Evolutionary conservation across 2,329 filamentous ascomycete genomes (phyloP), one percentile per base, ranked within the genome.

Genomic region (Akanthomyces dipterigenus): DNA sequence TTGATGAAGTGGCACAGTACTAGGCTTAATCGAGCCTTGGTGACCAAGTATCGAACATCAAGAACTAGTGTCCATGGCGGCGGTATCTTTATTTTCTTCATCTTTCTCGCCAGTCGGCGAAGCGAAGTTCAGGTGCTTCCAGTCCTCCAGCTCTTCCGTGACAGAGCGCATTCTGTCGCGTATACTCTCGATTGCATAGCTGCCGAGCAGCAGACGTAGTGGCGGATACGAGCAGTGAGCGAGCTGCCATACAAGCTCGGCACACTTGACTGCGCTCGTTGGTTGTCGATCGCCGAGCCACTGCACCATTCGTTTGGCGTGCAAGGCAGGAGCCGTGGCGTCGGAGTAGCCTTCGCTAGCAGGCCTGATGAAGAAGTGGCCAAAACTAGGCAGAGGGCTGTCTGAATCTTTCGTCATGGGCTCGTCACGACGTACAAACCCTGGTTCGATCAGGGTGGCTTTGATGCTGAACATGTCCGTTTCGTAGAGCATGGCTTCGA

Each of bases 401-500:
- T 73, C 70, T 28, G 70, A 69, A 6, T 75, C 79, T 59, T 87
- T 84, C 16, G 50, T 50, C 40, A 56, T 43, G 31, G 86, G 85
- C 70, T 98, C 93, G 72, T 98, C 93, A 6, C 93, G 83, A 6
- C 93, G 83, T 65, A 97, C 89, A 65, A 97, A 84, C 0, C 93
- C 93, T 1, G 93, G 93, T 70, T 97, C 91, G 0, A 98, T 93
- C 6, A 99, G 82, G 2, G 93, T 97, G 0, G 91, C 91, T 74
- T 96, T 96, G 73, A 98, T 89, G 71, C 95, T 93, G 76, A 96
- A 97, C 0, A 79, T 75, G 66, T 97, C 93, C 42, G 96, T 88
- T 72, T 99, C 95, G 75, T 98, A 98, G 18, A 97, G 82, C 90
- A 99, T 93, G 18, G 91, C 93, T 75, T 99, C 95, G 67, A 98